phyloP scores from a whole-genome alignment of 768 basidiomycete species.

The Leccinum rimulosum region DNA sequence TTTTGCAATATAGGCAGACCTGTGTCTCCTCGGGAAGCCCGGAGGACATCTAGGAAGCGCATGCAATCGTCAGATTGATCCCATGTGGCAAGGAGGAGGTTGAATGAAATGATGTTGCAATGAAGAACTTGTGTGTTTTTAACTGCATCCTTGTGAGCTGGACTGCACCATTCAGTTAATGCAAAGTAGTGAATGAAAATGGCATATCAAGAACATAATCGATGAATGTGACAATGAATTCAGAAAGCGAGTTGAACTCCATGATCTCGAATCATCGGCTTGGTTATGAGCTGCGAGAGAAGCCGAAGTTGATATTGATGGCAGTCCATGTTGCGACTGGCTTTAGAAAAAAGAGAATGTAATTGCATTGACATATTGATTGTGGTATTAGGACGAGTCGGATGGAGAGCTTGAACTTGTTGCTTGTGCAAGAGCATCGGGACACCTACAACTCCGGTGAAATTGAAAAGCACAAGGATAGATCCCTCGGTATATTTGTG shows the following conservation, averaged over 20 bases:
- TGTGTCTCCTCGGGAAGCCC: not conserved
- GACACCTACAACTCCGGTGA: not conserved
- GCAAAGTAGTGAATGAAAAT: not conserved
- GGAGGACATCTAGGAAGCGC: not conserved
- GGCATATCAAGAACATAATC: not conserved
- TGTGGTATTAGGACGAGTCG: not conserved
- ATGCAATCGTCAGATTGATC: not conserved
- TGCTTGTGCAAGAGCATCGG: not conserved
- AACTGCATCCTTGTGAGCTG: not conserved
- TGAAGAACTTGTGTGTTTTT: not conserved
- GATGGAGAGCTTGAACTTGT: not conserved
- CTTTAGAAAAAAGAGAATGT: not conserved
- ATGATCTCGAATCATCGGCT: not conserved
- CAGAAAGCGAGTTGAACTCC: not conserved
- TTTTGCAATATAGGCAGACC: not conserved
- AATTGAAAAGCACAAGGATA: not conserved
- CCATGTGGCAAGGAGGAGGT: not conserved
- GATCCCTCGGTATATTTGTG: not conserved
- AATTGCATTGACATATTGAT: not conserved
- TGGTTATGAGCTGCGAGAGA: not conserved
- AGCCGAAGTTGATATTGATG: not conserved
- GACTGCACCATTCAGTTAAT: not conserved
- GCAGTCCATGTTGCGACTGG: not conserved
- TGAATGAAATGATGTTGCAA: not conserved
- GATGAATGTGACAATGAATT: not conserved